Percentiles rank a stretch among this genome's conserved stretches.
phyloP scores from a whole-genome alignment of 805 yeast genomes.

The Kregervanrija pseudodelftensis region DNA sequence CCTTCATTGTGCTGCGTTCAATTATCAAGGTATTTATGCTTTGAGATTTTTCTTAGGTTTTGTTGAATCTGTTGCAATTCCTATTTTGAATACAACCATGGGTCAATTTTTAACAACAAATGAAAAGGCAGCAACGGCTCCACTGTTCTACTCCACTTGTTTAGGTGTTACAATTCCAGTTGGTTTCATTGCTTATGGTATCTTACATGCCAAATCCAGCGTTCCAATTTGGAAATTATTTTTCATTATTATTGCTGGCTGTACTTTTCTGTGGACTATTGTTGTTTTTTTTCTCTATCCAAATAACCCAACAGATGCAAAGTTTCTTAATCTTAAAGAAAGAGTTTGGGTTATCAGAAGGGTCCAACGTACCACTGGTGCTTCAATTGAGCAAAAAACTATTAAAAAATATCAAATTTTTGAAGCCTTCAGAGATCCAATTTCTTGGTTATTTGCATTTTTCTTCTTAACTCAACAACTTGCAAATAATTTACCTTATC shows the following conservation, averaged over 20 bases:
- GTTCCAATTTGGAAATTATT: slow-evolving; percentile 44
- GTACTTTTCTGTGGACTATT: slow-evolving; percentile 36
- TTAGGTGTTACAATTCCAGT: slow-evolving; percentile 41
- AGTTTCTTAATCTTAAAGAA: slow-evolving; percentile 40
- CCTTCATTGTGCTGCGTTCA: slow-evolving; percentile 37
- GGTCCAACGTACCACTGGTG: slow-evolving; percentile 30
- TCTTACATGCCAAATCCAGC: slow-evolving; percentile 23
- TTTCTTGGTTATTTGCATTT: slow-evolving; percentile 35
- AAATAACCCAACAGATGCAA: slow-evolving; percentile 47
- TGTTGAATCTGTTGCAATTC: slow-evolving; percentile 38
- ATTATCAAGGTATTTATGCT: slow-evolving; percentile 39
- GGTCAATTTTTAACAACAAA: slow-evolving; percentile 41
- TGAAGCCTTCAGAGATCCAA: slow-evolving; percentile 45
- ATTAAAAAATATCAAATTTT: slow-evolving; percentile 41
- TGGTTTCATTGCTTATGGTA: slow-evolving; percentile 31
- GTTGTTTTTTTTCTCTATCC: slow-evolving; percentile 40
- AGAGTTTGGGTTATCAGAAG: slow-evolving; percentile 43
- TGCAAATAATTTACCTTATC: slow-evolving; percentile 48
- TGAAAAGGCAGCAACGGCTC: slow-evolving; percentile 43
- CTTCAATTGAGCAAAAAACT: slow-evolving; percentile 37
- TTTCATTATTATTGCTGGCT: slow-evolving; percentile 49
- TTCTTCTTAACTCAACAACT: slow-evolving; percentile 39
- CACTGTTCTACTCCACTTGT: slow-evolving; percentile 46
- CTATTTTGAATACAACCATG: slow-evolving; percentile 40
- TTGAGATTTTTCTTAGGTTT: slow-evolving; percentile 47